Base-by-base conservation (phyloP, 441 rosid species). In the Pelargonium fulgidum region DNA sequence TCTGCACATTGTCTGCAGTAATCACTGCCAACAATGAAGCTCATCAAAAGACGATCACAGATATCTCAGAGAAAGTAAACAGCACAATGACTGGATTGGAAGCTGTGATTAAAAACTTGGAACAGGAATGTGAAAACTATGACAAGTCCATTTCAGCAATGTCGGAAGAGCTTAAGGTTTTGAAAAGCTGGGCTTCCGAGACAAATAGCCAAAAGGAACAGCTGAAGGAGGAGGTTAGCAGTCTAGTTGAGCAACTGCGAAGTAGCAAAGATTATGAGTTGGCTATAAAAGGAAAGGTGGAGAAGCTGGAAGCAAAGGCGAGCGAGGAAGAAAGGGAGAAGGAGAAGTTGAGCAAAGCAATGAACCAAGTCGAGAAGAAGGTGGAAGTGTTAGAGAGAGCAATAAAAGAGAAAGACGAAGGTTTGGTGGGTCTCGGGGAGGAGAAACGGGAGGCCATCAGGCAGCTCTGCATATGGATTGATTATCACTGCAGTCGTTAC, bases 371-470 rank as follows among this genome's bases (percentile, higher is more conserved):
- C 7, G 83, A 81, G 80, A 80, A 75, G 56, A 84, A 82, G 64
- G 74, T 75, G 2, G 81, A 71, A 52, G 76, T 20, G 29, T 33
- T 87, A 59, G 87, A 85, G 81, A 75, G 24, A 4, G 69, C 26
- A 44, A 50, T 84, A 82, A 83, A 82, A 71, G 85, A 81, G 78
- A 83, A 81, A 71, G 96, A 84, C 20, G 83, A 76, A 14, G 79
- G 75, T 0, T 71, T 87, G 22, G 2, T 64, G 71, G 85, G 80
- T 20, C 72, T 91, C 1, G 94, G 90, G 16, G 99, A 92, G 64
- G 90, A 84, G 85, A 94, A 94, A 83, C 85, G 87, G 77, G 99
- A 94, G 69, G 93, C 90, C n/a, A 90, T 94, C 58, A 82, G 97
- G 80, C 98, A 94, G 83, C 87, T 94, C 8, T 92, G 99, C 73